Evolutionary conservation across 2,329 filamentous ascomycete genomes (phyloP), one percentile per base, ranked within the genome.

Genomic region (Coleophoma crateriformis): DNA sequence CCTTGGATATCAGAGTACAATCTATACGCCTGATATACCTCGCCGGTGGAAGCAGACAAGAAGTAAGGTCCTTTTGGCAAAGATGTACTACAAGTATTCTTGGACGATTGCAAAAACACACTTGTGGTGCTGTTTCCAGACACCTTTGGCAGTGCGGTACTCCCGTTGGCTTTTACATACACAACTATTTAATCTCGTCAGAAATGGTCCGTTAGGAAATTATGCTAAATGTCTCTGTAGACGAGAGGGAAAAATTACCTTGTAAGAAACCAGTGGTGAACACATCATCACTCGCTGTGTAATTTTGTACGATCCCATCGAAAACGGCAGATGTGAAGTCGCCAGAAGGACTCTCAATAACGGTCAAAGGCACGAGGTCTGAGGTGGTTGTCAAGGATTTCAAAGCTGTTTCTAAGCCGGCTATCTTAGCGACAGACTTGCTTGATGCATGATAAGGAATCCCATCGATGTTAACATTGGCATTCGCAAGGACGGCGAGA

Each of bases 51-150:
- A 3, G 55, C 41, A 10, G 69, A 73, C 35, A 77, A 53, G 54
- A 79, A 78, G 55, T 78, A 79, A 1, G 76, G 75, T 0, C 76
- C 75, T 12, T 68, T 55, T 5, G 71, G 68, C 8, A 78, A 42
- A 35, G 55, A 50, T 4, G 50, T 50, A 11, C 47, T 54, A 20
- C 51, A 54, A 14, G 49, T 32, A 1, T 47, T 52, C 20, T 44
- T 35, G 15, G 49, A 44, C 8, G 51, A 40, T 14, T 48, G 49
- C 54, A 61, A 58, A 38, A 61, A 58, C 2, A 56, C 22, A 20
- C 56, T 54, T 3, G 54, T 62, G 34, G 27, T 27, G 27, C 54
- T 56, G 47, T 58, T 59, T 35, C 41, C 41, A 11, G 41, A 27
- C 15, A 27, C n/a, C 22, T 33, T 33, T 27, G 13, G 2, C 15